These are phyloP conservation scores for Bipolaris cookei DNA, from an alignment of 2,329 filamentous ascomycete genomes.

Conservation along the genomic window DNA sequence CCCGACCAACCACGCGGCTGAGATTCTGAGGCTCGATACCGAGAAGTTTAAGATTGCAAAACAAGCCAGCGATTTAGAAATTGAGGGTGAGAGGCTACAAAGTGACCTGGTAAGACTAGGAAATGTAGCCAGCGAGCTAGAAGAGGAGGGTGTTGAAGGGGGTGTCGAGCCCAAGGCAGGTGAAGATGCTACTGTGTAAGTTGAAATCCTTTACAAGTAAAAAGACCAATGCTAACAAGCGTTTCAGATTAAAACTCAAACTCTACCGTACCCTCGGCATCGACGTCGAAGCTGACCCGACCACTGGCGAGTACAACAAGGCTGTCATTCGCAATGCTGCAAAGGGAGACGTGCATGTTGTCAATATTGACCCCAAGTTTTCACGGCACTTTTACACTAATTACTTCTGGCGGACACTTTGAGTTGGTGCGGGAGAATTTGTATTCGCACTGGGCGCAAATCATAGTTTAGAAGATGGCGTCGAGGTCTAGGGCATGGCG, in stretches of 20 bases:
- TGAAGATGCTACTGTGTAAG: constrained; percentile 58
- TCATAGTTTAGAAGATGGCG: background rate
- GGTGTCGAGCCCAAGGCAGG: constrained; percentile 59
- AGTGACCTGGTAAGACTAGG: constrained; percentile 77
- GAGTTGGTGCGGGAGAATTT: background rate
- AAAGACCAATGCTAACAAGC: background rate
- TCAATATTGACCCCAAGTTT: constrained; percentile 93
- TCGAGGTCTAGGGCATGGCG: background rate
- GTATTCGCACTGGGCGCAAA: background rate
- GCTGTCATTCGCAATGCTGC: constrained; percentile 84
- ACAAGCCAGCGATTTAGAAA: constrained; percentile 83
- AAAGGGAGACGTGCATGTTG: constrained; percentile 91
- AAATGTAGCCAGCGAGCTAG: constrained; percentile 78
- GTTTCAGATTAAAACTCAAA: constrained; percentile 74
- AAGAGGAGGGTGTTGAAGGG: constrained; percentile 86
- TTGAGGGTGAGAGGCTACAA: constrained; percentile 90
- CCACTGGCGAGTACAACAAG: constrained; percentile 80
- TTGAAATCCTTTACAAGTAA: constrained; percentile 6
- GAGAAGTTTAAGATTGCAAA: constrained; percentile 96
- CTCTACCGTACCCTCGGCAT: constrained; percentile 92
- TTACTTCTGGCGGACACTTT: constrained; percentile 93
- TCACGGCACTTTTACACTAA: constrained; percentile 92
- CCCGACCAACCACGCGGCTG: constrained; percentile 77
- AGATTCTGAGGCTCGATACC: constrained; percentile 87
- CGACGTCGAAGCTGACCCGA: constrained; percentile 78